These are phyloP conservation scores for Pilasporangium apinafurcum DNA, from an alignment of 352 stramenopile species.

Conservation along the genomic window DNA sequence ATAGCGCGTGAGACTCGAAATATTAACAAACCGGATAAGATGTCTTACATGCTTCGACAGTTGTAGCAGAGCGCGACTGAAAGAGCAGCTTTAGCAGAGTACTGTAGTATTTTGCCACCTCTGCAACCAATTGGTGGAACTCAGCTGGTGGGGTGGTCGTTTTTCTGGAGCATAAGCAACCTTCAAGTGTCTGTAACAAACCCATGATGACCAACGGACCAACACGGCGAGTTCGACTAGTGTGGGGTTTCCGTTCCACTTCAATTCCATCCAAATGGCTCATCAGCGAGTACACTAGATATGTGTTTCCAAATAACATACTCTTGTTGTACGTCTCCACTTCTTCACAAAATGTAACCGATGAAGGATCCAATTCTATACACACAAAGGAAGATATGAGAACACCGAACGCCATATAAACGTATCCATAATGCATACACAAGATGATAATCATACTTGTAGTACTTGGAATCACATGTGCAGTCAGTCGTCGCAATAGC, in stretches of 20 bases:
- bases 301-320: conserved; percentile 62
- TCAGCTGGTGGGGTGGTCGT: conserved; percentile 79
- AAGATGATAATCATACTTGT: conserved; percentile 28
- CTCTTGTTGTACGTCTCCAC: conserved; percentile 74
- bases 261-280: conserved; percentile 52
- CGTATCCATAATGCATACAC: neutral
- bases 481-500: conserved; percentile 54
- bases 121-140: conserved; percentile 52
- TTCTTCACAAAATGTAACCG: conserved; percentile 57
- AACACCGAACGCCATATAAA: neutral
- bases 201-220: conserved; percentile 89
- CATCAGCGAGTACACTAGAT: conserved; percentile 61
- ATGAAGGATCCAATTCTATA: conserved; percentile 37
- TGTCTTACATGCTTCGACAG: conserved; percentile 71
- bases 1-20: neutral
- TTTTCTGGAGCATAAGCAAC: conserved; percentile 81
- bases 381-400: conserved; percentile 5
- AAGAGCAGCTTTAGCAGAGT: conserved; percentile 87
- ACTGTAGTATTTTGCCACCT: conserved; percentile 72
- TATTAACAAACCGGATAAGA: neutral
- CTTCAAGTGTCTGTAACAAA: conserved; percentile 88
- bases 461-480: conserved; percentile 27
- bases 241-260: conserved; percentile 20
- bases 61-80: conserved; percentile 83
- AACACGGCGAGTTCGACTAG: conserved; percentile 10